Evolutionary conservation across 805 yeast genomes (phyloP).

Genomic region (Saccharomycopsis sp.): DNA sequence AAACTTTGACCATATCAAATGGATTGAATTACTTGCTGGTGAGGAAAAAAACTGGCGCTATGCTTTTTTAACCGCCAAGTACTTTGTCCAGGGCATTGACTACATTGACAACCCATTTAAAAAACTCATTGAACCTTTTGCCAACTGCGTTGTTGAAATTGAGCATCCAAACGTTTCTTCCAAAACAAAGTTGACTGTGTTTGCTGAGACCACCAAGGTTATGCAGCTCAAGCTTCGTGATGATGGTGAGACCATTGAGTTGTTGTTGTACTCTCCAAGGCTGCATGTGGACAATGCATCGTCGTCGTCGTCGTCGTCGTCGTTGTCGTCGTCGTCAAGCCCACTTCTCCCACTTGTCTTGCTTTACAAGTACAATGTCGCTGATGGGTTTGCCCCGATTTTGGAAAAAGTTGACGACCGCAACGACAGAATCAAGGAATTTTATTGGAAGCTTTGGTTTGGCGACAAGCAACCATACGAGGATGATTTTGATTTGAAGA

Average conservation of each 20-base stretch:
- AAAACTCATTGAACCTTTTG: slow-evolving; percentile 68
- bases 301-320: too few species aligned
- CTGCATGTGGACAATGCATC: slow-evolving; percentile 52
- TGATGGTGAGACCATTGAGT: slow-evolving; percentile 44
- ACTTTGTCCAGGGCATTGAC: slow-evolving; percentile 78
- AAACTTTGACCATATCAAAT: slow-evolving; percentile 32
- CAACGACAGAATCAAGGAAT: slow-evolving; percentile 85
- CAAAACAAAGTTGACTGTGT: slow-evolving; percentile 52
- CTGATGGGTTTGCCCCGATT: slow-evolving; percentile 93
- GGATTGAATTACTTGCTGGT: slow-evolving; percentile 85
- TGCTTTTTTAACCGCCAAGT: slow-evolving; percentile 72
- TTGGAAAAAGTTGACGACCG: slow-evolving; percentile 83
- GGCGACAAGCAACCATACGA: slow-evolving; percentile 37
- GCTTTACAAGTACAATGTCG: slow-evolving; percentile 69
- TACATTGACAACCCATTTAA: slow-evolving; percentile 73
- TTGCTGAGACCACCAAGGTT: slow-evolving; percentile 42
- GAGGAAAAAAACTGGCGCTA: slow-evolving; percentile 74
- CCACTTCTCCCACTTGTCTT: slow-evolving; percentile 68
- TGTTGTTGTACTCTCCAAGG: slow-evolving; percentile 79
- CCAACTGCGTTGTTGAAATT: slow-evolving; percentile 54
- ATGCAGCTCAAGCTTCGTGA: slow-evolving; percentile 50
- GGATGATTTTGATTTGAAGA: slow-evolving; percentile 44
- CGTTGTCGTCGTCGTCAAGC: too few species aligned
- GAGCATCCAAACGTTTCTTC: slow-evolving; percentile 39
- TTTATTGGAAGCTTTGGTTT: slow-evolving; percentile 98